phyloP scores from a whole-genome alignment of 2,329 filamentous ascomycete species.

The Cladorrhinum sp. region DNA sequence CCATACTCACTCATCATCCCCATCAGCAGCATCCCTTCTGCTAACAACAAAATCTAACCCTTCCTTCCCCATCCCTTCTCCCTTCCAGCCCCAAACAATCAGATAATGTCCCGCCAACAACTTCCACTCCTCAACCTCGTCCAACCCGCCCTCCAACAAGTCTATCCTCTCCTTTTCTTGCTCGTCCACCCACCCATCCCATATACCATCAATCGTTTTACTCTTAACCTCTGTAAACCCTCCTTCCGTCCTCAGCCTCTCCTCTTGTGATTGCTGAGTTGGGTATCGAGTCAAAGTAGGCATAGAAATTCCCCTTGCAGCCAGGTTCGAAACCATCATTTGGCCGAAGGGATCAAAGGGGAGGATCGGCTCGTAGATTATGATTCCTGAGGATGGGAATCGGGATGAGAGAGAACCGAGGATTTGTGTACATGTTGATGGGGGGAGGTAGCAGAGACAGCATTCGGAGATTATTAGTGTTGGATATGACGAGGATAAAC shows the following conservation, averaged over 20 bases:
- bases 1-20: not conserved
- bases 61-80: constrained; percentile 55
- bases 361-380: constrained; percentile 87
- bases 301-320: constrained; percentile 75
- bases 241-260: constrained; percentile 57
- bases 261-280: constrained; percentile 64
- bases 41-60: constrained; percentile 27
- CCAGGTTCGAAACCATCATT: constrained; percentile 90
- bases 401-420: constrained; percentile 61
- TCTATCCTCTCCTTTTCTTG: constrained; percentile 79
- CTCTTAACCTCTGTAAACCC: constrained; percentile 51
- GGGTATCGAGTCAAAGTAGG: constrained; percentile 76
- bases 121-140: constrained; percentile 94
- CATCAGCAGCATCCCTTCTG: not conserved
- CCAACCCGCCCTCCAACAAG: constrained; percentile 75
- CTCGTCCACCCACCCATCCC: constrained; percentile 67
- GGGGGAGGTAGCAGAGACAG: constrained; percentile 84
- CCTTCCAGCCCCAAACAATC: constrained; percentile 82
- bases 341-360: constrained; percentile 83
- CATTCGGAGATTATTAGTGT: constrained; percentile 92
- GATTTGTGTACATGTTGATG: constrained; percentile 60
- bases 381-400: constrained; percentile 51
- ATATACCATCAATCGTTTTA: constrained; percentile 49
- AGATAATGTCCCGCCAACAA: constrained; percentile 86
- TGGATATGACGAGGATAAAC: constrained; percentile 49